phyloP scores from a whole-genome alignment of 2,329 filamentous ascomycete species.

The Fusarium sp. region DNA sequence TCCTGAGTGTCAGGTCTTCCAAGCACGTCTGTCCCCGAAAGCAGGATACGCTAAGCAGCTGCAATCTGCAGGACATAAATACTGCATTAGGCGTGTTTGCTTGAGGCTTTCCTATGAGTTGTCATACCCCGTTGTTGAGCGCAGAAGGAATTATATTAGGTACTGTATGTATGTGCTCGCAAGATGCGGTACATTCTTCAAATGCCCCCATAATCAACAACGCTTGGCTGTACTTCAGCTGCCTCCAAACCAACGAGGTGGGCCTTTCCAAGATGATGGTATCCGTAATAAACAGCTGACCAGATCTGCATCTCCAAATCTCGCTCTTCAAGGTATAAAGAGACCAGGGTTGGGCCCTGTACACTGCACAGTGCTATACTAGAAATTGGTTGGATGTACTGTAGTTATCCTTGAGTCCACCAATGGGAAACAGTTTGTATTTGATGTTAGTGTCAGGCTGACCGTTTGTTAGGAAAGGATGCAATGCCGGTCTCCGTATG shows the following conservation, averaged over 20 bases:
- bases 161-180: neutral
- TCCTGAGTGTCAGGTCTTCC: slow-evolving; percentile 1
- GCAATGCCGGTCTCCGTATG: slow-evolving; percentile 2
- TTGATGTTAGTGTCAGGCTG: neutral
- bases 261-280: slow-evolving; percentile 16
- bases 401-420: neutral
- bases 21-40: slow-evolving; percentile 1
- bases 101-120: slow-evolving; percentile 9
- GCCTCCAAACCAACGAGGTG: slow-evolving; percentile 8
- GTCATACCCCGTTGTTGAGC: slow-evolving; percentile 10
- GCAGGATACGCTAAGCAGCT: slow-evolving; percentile 8
- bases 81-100: slow-evolving; percentile 33
- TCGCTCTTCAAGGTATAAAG: slow-evolving; percentile 1
- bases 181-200: neutral
- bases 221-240: slow-evolving; percentile 8
- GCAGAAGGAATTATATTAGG: neutral
- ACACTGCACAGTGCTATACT: neutral
- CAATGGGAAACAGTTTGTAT: slow-evolving; percentile 3
- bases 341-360: neutral
- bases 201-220: slow-evolving; percentile 10
- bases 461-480: neutral
- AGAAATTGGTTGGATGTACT: neutral
- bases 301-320: slow-evolving; percentile 23
- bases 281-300: slow-evolving; percentile 13
- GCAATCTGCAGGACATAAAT: slow-evolving; percentile 40